These are phyloP conservation scores for Coemansia sp. DNA, from an alignment of 192 early-diverging fungal genomes.

Conservation along the genomic window DNA sequence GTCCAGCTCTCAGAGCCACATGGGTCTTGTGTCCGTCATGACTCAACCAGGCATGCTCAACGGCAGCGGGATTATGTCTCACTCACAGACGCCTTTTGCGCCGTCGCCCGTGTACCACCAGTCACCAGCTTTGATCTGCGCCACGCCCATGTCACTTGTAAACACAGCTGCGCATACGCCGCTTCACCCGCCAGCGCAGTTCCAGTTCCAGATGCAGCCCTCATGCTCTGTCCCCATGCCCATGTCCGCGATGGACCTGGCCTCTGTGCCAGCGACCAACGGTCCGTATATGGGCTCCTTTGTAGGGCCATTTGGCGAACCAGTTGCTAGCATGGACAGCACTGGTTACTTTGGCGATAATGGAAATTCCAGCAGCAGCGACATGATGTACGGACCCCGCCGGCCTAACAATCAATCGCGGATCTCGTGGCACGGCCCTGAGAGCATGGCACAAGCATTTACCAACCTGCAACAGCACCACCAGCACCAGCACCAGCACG, in stretches of 20 bases:
- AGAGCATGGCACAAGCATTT: slow-evolving; percentile 49
- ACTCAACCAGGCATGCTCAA: slow-evolving; percentile 5
- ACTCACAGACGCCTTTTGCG: slow-evolving; percentile 41
- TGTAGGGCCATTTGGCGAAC: slow-evolving; percentile 32
- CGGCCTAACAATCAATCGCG: slow-evolving; percentile 40
- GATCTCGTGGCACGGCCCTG: slow-evolving; percentile 54
- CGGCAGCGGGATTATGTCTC: slow-evolving; percentile 23
- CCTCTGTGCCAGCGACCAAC: slow-evolving; percentile 38
- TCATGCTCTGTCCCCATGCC: slow-evolving; percentile 53
- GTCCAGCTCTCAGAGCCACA: slow-evolving; percentile 50
- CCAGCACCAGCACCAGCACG: slow-evolving; percentile 33
- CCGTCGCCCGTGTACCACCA: slow-evolving; percentile 38
- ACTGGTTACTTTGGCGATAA: slow-evolving; percentile 37
- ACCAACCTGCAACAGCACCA: slow-evolving; percentile 35
- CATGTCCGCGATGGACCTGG: slow-evolving; percentile 47
- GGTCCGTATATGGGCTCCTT: slow-evolving; percentile 32
- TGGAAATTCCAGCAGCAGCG: slow-evolving; percentile 18
- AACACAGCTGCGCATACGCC: slow-evolving; percentile 40
- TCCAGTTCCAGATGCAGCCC: slow-evolving; percentile 56
- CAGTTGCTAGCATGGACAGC: slow-evolving; percentile 27
- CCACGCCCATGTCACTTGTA: slow-evolving; percentile 42
- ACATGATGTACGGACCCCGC: slow-evolving; percentile 23
- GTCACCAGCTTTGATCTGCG: slow-evolving; percentile 30
- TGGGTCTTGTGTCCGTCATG: slow-evolving; percentile 21
- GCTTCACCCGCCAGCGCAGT: slow-evolving; percentile 42